Evolutionary conservation across 176 grass and related monocot genomes (phyloP).

Genomic region (Alloteropsis semialata): DNA sequence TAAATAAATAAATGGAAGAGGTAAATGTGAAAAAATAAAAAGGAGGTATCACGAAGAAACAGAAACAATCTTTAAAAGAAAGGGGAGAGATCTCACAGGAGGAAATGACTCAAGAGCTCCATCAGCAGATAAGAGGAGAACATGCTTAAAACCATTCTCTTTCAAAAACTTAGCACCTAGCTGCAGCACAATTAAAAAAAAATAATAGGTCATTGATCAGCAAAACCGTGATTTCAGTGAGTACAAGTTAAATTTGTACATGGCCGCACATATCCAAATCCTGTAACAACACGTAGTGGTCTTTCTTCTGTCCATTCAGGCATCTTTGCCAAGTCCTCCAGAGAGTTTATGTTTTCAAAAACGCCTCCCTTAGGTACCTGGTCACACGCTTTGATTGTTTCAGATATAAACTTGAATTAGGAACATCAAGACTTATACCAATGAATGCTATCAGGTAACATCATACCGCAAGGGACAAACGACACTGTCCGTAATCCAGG

Average conservation of each 20-base stretch:
- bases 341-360: slow-evolving; percentile 79
- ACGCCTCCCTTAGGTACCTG: slow-evolving; percentile 90
- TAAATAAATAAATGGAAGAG: neutral
- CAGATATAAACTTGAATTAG: slow-evolving; percentile 23
- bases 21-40: neutral
- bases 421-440: neutral
- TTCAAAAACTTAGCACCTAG: slow-evolving; percentile 72
- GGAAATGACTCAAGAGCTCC: slow-evolving; percentile 93
- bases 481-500: slow-evolving; percentile 84
- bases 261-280: slow-evolving; percentile 77
- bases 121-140: slow-evolving; percentile 63
- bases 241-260: neutral
- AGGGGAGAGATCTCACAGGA: slow-evolving; percentile 57
- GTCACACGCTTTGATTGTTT: slow-evolving; percentile 25
- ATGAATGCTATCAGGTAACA: slow-evolving; percentile 21
- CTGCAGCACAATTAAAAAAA: slow-evolving; percentile 61
- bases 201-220: slow-evolving; percentile 29
- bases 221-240: neutral
- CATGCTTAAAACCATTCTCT: slow-evolving; percentile 76
- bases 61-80: slow-evolving; percentile 1
- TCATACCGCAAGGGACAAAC: slow-evolving; percentile 79
- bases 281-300: slow-evolving; percentile 81
- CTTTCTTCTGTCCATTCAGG: slow-evolving; percentile 79
- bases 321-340: slow-evolving; percentile 79
- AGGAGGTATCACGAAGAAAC: neutral